These are phyloP conservation scores for Scutellaria baicalensis DNA, from an alignment of 257 asterid genomes.

Conservation along the genomic window DNA sequence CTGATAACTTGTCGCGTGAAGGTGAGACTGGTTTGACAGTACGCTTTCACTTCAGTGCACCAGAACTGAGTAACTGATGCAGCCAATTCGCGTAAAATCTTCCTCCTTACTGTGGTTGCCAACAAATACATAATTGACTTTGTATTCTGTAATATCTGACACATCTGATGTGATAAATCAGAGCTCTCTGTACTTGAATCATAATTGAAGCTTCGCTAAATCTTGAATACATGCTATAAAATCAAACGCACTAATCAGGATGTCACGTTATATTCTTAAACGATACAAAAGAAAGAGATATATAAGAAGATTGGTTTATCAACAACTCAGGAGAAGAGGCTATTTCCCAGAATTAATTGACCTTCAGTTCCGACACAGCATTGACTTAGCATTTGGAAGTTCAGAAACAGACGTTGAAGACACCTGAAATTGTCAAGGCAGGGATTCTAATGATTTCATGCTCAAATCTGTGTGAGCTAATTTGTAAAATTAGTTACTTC, in stretches of 20 bases:
- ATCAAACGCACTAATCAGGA: neutral
- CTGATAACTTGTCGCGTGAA: constrained; percentile 23
- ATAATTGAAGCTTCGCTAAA: constrained; percentile 6
- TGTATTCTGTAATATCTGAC: constrained; percentile 13
- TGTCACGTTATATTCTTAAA: neutral
- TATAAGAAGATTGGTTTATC: neutral
- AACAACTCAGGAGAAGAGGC: neutral
- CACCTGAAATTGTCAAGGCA: neutral
- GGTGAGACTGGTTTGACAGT: constrained; percentile 1
- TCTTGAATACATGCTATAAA: constrained; percentile 14
- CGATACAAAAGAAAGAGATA: neutral
- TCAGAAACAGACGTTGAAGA: neutral
- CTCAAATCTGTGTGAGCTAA: neutral
- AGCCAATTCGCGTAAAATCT: constrained; percentile 7
- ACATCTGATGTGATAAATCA: constrained; percentile 14
- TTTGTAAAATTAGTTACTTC: neutral
- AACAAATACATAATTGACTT: constrained; percentile 16
- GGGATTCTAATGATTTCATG: neutral
- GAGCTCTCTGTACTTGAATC: constrained; percentile 15
- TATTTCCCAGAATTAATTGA: neutral
- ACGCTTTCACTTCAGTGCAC: constrained; percentile 14
- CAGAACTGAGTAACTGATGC: constrained; percentile 11
- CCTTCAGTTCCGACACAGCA: neutral
- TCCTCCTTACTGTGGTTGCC: neutral
- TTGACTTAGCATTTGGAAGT: constrained; percentile 1